Evolutionary conservation across 1,284 basidiomycete genomes (phyloP), one percentile per base, ranked within the genome.

Genomic region (Phellopilus nigrolimitatus): DNA sequence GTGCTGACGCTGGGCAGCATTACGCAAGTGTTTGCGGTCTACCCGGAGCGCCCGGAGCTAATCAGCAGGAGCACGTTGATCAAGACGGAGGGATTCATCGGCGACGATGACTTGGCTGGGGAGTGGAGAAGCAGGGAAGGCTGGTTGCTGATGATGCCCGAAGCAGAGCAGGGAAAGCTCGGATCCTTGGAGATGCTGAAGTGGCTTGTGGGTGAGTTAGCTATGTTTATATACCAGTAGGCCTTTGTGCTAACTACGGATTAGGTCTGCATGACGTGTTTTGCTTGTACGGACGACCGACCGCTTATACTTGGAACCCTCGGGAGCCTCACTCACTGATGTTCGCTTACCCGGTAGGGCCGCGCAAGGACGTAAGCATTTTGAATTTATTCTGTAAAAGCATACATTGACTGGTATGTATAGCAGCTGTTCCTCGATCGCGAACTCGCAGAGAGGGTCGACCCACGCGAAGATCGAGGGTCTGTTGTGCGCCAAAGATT

Each of bases 41-140:
- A 94, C 66, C 94, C 94, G 1, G 94, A 97, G 64, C 79, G 89
- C n/a, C 88, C 91, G n/a, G 90, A 93, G 59, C 70, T 95, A 55
- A 93, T 97, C 64, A 84, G 78, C 53, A 76, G 83, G 60, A 92
- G 90, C 59, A 93, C 91, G 4, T 70, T 97, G 57, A 84, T 95
- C 69, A 97, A 97, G 66, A 65, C 95, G 8, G 91, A 95, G 60
- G 93, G 90, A 15, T 68, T 74, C 24, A 74, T 95, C 49, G 86
- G 87, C 3, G 83, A 86, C 31, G 89, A 93, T 60, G 86, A 91
- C 12, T 67, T 77, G 28, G 82, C 80, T 8, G 78, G 73, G 9
- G 66, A 66, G 3, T 82, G 88, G 77, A 73, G 71, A 56, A 67
- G 69, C 12, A 68, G 77, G 46, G 89, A 93, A 60, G 91, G 86